Evolutionary conservation across 495 filamentous ascomycete genomes (phyloP).

Genomic region (Hypoxylon subgilvum): DNA sequence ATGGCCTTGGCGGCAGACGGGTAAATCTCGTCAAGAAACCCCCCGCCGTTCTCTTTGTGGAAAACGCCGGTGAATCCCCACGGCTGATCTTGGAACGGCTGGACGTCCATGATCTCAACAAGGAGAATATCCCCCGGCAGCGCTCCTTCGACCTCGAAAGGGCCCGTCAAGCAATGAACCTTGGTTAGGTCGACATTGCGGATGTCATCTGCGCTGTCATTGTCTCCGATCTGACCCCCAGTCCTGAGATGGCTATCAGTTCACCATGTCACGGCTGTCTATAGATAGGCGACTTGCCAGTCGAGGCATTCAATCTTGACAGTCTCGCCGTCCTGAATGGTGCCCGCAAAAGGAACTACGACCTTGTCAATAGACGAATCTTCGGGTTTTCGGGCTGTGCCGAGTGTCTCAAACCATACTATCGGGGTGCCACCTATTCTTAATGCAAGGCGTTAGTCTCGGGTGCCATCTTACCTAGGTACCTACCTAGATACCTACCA

Average conservation of each 20-base stretch:
- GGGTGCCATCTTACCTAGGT: background rate
- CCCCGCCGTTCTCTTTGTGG: conserved; percentile 81
- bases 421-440: conserved; percentile 97
- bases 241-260: conserved; percentile 50
- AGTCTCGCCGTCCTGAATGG: conserved; percentile 83
- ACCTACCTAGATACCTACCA: background rate
- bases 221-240: conserved; percentile 86
- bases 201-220: conserved; percentile 88
- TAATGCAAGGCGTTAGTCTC: background rate
- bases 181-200: conserved; percentile 82
- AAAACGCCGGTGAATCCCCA: conserved; percentile 96
- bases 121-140: conserved; percentile 85
- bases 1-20: conserved; percentile 91
- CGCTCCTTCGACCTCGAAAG: conserved; percentile 87
- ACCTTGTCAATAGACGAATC: background rate
- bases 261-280: background rate
- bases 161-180: conserved; percentile 88
- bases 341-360: conserved; percentile 74
- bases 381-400: background rate
- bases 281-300: conserved; percentile 53
- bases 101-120: conserved; percentile 95
- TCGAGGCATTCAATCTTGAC: conserved; percentile 97
- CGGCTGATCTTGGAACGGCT: conserved; percentile 82
- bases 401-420: conserved; percentile 54
- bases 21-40: conserved; percentile 89